Evolutionary conservation across 140 eudicot genomes (phyloP).

Genomic region (Erigeron philadelphicus): DNA sequence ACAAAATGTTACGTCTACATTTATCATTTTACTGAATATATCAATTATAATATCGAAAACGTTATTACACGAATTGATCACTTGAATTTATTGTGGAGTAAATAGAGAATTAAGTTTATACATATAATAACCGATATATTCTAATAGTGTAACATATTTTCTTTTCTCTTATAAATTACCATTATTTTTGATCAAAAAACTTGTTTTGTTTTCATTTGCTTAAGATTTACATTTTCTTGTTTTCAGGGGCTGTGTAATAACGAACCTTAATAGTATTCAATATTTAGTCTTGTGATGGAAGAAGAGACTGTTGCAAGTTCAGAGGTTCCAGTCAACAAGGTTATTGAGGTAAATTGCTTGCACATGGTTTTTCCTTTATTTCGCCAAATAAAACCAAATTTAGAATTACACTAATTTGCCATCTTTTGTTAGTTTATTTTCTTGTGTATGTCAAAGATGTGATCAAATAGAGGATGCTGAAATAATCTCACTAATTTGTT

Average conservation of each 20-base stretch:
- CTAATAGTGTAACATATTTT: slow-evolving; percentile 21
- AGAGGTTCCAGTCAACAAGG: slow-evolving; percentile 55
- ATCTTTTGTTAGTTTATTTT: not conserved
- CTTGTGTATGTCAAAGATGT: slow-evolving; percentile 9
- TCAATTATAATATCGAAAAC: no score
- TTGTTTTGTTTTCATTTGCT: slow-evolving; percentile 12
- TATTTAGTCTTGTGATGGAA: slow-evolving; percentile 43
- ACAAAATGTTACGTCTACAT: no score
- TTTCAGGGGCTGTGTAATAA: slow-evolving; percentile 18
- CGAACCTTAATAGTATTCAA: not conserved
- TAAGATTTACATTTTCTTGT: slow-evolving; percentile 4
- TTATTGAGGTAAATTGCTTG: slow-evolving; percentile 39
- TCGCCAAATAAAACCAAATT: not conserved
- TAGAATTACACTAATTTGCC: no score
- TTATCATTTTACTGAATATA: no score
- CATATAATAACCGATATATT: slow-evolving; percentile 24
- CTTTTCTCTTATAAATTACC: not conserved
- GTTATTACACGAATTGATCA: not conserved
- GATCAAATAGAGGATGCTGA: slow-evolving; percentile 9
- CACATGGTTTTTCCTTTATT: not conserved
- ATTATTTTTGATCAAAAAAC: not conserved
- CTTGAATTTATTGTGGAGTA: slow-evolving; percentile 16
- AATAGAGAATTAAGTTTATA: slow-evolving; percentile 24
- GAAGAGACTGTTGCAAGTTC: slow-evolving; percentile 49
- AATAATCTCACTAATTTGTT: no score